Evolutionary conservation across 1,139 yeast genomes (phyloP).

Genomic region (Blastobotrys persicus): DNA sequence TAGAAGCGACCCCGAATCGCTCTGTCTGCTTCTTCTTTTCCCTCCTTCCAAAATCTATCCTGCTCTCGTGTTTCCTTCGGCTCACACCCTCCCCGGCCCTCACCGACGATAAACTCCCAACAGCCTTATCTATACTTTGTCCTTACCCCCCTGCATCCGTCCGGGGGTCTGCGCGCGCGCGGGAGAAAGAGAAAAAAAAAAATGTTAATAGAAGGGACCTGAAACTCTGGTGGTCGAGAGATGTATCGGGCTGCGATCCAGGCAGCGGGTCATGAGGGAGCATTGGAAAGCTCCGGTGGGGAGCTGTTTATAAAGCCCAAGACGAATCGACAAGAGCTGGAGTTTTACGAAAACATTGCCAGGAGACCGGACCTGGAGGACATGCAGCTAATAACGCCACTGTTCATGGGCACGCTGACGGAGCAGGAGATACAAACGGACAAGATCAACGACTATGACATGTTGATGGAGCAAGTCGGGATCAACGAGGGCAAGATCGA

Average conservation of each 20-base stretch:
- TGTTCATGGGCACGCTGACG: constrained; percentile 42
- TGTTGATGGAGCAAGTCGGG: constrained; percentile 11
- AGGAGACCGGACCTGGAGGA: constrained; percentile 12
- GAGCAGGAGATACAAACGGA: constrained; percentile 27
- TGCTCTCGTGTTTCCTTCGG: no score
- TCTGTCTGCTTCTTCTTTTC: no score
- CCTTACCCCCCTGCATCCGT: no score
- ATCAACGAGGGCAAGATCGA: constrained; percentile 16
- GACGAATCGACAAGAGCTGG: constrained; percentile 60
- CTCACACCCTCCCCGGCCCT: no score
- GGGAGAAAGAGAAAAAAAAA: no score
- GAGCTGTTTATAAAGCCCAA: constrained; percentile 65
- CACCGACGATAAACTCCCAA: no score
- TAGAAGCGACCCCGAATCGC: no score
- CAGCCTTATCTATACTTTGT: no score
- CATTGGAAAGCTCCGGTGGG: constrained; percentile 59
- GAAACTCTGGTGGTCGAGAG: neutral
- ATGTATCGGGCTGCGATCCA: constrained; percentile 31
- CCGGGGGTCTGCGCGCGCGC: no score
- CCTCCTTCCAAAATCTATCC: no score
- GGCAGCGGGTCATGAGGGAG: constrained; percentile 94
- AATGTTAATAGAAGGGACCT: neutral
- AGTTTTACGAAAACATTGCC: constrained; percentile 53
- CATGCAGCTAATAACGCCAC: constrained; percentile 37
- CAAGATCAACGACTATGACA: constrained; percentile 8